Evolutionary conservation across 2,329 filamentous ascomycete genomes (phyloP).

Genomic region (Ophiostoma perfectum): DNA sequence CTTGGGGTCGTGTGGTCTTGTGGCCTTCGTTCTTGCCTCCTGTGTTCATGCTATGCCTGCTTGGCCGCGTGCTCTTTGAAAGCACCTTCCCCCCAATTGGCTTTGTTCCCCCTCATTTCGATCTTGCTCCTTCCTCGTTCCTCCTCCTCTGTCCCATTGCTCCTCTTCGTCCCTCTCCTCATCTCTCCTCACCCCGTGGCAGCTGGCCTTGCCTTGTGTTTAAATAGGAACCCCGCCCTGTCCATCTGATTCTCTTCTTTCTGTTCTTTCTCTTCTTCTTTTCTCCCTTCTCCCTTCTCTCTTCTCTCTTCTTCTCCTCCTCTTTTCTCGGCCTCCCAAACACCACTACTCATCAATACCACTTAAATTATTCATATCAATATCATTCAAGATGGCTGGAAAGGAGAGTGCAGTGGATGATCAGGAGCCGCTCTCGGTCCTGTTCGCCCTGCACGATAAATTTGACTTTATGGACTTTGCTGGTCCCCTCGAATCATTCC

Average conservation of each 20-base stretch:
- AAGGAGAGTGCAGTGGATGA: slow-evolving; percentile 56
- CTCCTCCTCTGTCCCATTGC: no score
- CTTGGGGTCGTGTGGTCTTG: slow-evolving; percentile 12
- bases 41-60: background rate
- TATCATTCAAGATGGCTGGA: slow-evolving; percentile 48
- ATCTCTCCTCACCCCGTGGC: background rate
- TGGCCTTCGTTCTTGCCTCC: background rate
- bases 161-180: slow-evolving; percentile 6
- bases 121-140: slow-evolving; percentile 9
- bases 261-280: slow-evolving; percentile 5
- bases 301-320: background rate
- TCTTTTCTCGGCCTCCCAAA: background rate
- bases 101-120: slow-evolving; percentile 21
- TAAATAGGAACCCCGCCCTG: slow-evolving; percentile 23
- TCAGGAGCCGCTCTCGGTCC: slow-evolving; percentile 52
- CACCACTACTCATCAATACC: slow-evolving; percentile 1
- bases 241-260: slow-evolving; percentile 12
- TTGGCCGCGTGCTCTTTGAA: slow-evolving; percentile 11
- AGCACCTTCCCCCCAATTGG: slow-evolving; percentile 15
- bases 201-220: background rate
- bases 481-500: slow-evolving; percentile 50
- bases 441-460: slow-evolving; percentile 56
- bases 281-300: background rate
- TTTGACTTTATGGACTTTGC: slow-evolving; percentile 57
- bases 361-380: slow-evolving; percentile 22